phyloP scores from a whole-genome alignment of 2,329 filamentous ascomycete species.

The Aspergillus phoenicis region DNA sequence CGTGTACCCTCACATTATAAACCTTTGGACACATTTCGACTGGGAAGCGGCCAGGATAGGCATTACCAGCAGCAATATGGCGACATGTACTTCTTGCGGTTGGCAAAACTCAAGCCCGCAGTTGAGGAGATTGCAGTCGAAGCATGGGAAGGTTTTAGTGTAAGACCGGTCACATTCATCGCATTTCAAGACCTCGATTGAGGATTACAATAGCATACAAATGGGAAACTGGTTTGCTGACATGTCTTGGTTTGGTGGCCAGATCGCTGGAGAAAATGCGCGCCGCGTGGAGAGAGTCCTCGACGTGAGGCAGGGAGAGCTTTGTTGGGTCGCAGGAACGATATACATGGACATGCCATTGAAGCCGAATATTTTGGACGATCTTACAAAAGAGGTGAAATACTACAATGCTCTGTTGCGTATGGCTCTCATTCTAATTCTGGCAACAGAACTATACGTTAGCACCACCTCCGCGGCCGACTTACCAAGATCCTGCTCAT shows the following conservation, averaged over 20 bases:
- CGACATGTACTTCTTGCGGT: slow-evolving; percentile 94
- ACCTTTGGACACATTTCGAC: slow-evolving; percentile 71
- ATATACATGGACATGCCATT: slow-evolving; percentile 96
- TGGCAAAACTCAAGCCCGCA: slow-evolving; percentile 81
- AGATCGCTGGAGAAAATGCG: slow-evolving; percentile 75
- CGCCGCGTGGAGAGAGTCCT: slow-evolving; percentile 82
- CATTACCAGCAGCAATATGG: slow-evolving; percentile 95
- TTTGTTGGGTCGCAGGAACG: slow-evolving; percentile 94
- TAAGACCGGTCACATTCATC: slow-evolving; percentile 32
- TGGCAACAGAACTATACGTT: slow-evolving; percentile 76
- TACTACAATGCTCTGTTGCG: background rate
- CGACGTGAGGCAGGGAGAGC: slow-evolving; percentile 90
- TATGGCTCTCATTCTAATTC: slow-evolving; percentile 16
- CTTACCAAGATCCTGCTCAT: slow-evolving; percentile 65
- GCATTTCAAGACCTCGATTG: background rate
- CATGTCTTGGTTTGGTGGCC: slow-evolving; percentile 5
- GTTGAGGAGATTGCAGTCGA: slow-evolving; percentile 74
- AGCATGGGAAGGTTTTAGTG: slow-evolving; percentile 74
- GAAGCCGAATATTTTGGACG: slow-evolving; percentile 94
- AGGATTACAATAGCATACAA: background rate
- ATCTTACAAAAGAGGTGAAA: slow-evolving; percentile 85
- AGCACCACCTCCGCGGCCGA: slow-evolving; percentile 73
- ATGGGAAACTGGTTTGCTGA: background rate
- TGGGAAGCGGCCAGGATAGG: slow-evolving; percentile 63
- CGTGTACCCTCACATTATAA: slow-evolving; percentile 68